Base-by-base conservation (phyloP, 225 moss, liverwort and hornwort species). In the Physcomitrium patens region DNA sequence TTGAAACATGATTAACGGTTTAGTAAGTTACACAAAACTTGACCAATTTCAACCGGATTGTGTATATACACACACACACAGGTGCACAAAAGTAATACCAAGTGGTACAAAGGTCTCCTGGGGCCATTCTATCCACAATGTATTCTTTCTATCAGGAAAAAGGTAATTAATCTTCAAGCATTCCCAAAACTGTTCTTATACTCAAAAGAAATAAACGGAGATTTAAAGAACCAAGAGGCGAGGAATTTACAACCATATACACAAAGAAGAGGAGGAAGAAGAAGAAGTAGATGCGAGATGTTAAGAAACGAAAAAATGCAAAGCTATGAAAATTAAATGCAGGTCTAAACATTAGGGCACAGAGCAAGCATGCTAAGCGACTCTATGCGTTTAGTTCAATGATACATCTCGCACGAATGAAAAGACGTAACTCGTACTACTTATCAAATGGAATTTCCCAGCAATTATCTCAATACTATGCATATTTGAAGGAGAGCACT, bases 381-480 rank as follows among this genome's bases (percentile, higher is more conserved):
- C 24, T 23, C 19, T 45, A 11, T 16, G 17, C 24, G 16, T 45
- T 44, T 18, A 43, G 27, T 28, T 46, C 44, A 54, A 54, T 53
- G 28, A 79, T 43, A 44, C 31, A 58, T 20, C 27, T 15, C 43
- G 60, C 22, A 50, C 20, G 26, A 9, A 28, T 65, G 45, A 8
- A 14, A 16, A 27, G 7, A 16, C 54, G 50, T 69, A 28, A 31
- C 47, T 46, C 22, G 52, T 58, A 26, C 44, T 56, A 51, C 65
- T 11, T 46, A 26, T 27, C 3, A 11, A n/a, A 19, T 27, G 26
- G 26, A 7, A 63, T 49, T 22, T 24, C 16, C 26, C 43, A 16
- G 7, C 50, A 76, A 20, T 16, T 64, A 76, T 18, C 48, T 43
- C 17, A 72, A 46, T 16, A 72, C 10, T 51, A 24, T 10, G 47